Conservation (phyloP, 768 basidiomycete genomes). For the Infundibulicybe gibba region DNA sequence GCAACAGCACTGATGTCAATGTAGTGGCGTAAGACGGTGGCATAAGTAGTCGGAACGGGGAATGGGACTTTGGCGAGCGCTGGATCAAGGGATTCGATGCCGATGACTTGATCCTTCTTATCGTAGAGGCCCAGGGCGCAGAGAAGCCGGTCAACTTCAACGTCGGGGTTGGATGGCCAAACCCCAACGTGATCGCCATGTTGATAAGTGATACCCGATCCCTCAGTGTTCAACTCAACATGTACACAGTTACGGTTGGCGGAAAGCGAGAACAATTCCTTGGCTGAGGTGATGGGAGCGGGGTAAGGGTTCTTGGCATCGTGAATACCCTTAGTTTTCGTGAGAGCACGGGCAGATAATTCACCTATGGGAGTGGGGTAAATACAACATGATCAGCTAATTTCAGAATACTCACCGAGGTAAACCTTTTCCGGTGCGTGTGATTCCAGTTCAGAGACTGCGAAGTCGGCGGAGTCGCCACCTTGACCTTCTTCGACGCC, state of each 20-base stretch:
- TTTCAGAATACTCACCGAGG: conserved; percentile 53
- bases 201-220: conserved; percentile 97
- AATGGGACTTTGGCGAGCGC: conserved; percentile 98
- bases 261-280: conserved; percentile 78
- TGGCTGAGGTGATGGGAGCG: conserved; percentile 71
- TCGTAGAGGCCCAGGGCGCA: conserved; percentile 79
- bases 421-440: conserved; percentile 88
- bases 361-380: conserved; percentile 55
- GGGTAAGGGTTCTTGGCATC: conserved; percentile 98
- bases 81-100: conserved; percentile 96
- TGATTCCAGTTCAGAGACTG: conserved; percentile 76
- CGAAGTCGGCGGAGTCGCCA: conserved; percentile 92
- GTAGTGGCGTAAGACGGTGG: conserved; percentile 91
- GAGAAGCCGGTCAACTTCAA: conserved; percentile 88
- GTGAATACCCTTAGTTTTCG: conserved; percentile 92
- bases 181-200: conserved; percentile 98
- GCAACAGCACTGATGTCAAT: conserved; percentile 95
- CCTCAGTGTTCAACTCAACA: conserved; percentile 90
- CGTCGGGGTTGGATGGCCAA: conserved; percentile 93
- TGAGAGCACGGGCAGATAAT: conserved; percentile 91
- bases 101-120: conserved; percentile 80
- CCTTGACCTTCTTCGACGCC: conserved; percentile 95
- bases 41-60: conserved; percentile 95
- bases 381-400: neutral
- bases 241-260: conserved; percentile 90